Evolutionary conservation across 2,329 filamentous ascomycete species (phyloP), one percentile per base, ranked within the genome.

Genomic region (Acrocalymma vagum): DNA sequence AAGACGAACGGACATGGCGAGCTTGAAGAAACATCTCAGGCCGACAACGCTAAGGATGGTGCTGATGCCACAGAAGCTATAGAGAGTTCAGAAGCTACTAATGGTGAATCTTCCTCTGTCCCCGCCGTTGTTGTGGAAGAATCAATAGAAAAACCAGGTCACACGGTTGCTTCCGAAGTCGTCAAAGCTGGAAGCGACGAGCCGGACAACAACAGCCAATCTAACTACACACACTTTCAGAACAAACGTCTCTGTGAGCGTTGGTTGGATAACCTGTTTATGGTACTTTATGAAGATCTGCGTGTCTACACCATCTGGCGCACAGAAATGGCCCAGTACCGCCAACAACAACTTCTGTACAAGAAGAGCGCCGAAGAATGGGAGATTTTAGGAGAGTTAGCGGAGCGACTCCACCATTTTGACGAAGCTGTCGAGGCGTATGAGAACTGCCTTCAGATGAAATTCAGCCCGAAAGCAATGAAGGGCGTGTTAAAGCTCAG

Each of bases 301-400:
- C 89, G 94, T 33, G 93, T 99, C 29, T 99, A 99, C 77, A 99
- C 94, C 9, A 99, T 99, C 70, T 99, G 94, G 94, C 87, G 94
- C 41, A 97, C 94, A 1, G 94, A 99, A 69, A 94, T 97, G 84
- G 89, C 91, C 0, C 93, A 97, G 68, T 96, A 92, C 67, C 86
- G 90, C 15, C 90, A 93, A 38, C 93, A 97, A 70, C 88, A 93
- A 48, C 86, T 96, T 70, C 87, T 95, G 54, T 99, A 97, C 76
- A 94, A 94, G 73, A 99, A 97, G 74, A 94, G 88, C 1, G 88
- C 93, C 2, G 91, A 96, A 55, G 94, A 99, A 69, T 99, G 94
- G 94, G 94, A 99, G 72, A 96, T 99, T 36, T 81, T 99, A 0
- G 94, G 94, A 26, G 88, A 92, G 43, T 80, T 99, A 11, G 94